These are phyloP conservation scores for Salix arbutifolia DNA, from an alignment of 345 rosid species.

Conservation along the genomic window DNA sequence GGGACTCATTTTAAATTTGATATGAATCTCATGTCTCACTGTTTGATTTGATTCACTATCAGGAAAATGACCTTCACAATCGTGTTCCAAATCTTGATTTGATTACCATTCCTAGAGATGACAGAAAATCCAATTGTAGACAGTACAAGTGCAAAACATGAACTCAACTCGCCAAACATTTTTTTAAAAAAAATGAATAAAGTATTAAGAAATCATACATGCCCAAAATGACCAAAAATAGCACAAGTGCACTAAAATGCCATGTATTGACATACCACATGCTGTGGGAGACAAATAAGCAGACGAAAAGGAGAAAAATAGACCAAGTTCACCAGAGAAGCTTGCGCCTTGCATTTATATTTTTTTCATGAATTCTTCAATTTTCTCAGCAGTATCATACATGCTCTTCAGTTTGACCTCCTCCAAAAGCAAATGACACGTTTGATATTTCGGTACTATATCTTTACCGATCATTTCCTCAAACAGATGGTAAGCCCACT, in stretches of 20 bases:
- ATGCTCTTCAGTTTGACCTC: constrained; percentile 51
- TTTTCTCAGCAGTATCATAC: constrained; percentile 50
- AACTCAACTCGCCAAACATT: not conserved
- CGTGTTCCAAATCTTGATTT: not conserved
- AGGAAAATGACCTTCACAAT: not conserved
- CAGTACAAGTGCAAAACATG: not conserved
- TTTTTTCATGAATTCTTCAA: constrained; percentile 57
- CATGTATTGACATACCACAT: not conserved
- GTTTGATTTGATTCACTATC: not conserved
- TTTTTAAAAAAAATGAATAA: too few species aligned
- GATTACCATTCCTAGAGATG: not conserved
- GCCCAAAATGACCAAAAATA: not conserved
- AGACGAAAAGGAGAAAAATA: not conserved
- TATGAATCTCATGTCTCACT: not conserved
- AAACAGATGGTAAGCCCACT: constrained; percentile 68
- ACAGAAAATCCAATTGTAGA: too few species aligned
- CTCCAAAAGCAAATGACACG: constrained; percentile 62
- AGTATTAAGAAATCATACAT: not conserved
- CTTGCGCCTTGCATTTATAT: constrained; percentile 22
- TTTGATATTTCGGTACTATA: constrained; percentile 53
- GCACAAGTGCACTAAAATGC: not conserved
- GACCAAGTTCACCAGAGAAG: not conserved
- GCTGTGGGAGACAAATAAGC: not conserved
- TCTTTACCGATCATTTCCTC: constrained; percentile 69
- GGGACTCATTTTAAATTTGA: not conserved